phyloP scores from a whole-genome alignment of 2,329 filamentous ascomycete genomes.

The Emergomyces africanus region DNA sequence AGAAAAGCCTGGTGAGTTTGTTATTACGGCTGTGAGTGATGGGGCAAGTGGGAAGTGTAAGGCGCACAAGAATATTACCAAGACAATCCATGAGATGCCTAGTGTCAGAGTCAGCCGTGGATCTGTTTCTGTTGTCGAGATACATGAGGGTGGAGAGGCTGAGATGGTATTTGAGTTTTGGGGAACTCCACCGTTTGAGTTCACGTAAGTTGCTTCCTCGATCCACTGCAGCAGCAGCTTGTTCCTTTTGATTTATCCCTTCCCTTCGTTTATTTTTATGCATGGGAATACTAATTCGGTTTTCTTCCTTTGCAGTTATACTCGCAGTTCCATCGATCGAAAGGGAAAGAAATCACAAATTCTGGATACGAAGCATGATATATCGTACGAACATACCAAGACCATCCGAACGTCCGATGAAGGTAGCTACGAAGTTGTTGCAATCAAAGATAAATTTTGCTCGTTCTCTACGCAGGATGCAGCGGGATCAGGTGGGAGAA shows the following conservation, averaged over 20 bases:
- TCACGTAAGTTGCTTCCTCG: conserved; percentile 46
- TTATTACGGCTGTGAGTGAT: conserved; percentile 76
- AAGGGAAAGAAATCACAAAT: conserved; percentile 67
- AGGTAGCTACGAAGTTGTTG: conserved; percentile 93
- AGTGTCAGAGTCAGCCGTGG: conserved; percentile 84
- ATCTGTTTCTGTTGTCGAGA: conserved; percentile 68
- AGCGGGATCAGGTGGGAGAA: conserved; percentile 23
- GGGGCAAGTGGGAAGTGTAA: conserved; percentile 72
- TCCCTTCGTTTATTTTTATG: neutral
- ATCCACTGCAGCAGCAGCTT: neutral
- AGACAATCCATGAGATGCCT: conserved; percentile 82
- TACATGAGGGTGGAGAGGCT: conserved; percentile 90
- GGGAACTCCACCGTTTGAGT: conserved; percentile 92
- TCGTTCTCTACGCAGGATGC: conserved; percentile 65
- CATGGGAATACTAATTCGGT: neutral
- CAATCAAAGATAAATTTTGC: conserved; percentile 88
- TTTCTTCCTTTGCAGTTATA: conserved; percentile 44
- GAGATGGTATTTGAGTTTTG: conserved; percentile 93
- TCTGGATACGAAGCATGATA: conserved; percentile 81
- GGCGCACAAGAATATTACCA: conserved; percentile 62
- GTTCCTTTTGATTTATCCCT: neutral
- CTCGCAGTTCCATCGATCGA: conserved; percentile 69
- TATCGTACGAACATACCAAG: conserved; percentile 70
- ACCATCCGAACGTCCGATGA: conserved; percentile 77
- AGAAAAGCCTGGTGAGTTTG: conserved; percentile 78